phyloP scores from a whole-genome alignment of 352 stramenopile species.

The Thalassiosira hispida region DNA sequence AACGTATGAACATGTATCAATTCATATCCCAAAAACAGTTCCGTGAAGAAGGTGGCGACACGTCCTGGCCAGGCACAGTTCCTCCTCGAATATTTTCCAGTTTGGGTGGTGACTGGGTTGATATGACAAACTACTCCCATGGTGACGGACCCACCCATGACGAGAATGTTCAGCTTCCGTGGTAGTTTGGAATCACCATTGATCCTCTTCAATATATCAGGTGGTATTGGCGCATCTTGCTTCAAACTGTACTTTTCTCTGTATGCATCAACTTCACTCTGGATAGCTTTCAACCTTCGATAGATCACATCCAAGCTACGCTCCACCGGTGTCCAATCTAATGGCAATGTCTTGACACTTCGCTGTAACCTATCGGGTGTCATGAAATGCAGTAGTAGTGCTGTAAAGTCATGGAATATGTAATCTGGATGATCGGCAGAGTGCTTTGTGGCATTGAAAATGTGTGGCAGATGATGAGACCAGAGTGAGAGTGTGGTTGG shows the following conservation, averaged over 20 bases:
- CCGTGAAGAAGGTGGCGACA: constrained; percentile 56
- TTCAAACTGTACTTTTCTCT: constrained; percentile 7
- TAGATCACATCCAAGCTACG: constrained; percentile 35
- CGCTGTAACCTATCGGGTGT: constrained; percentile 50
- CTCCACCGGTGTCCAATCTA: constrained; percentile 51
- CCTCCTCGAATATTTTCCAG: constrained; percentile 33
- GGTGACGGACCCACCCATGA: constrained; percentile 75
- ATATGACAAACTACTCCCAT: constrained; percentile 72
- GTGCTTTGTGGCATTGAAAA: constrained; percentile 45
- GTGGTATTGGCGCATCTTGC: not conserved
- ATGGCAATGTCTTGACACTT: constrained; percentile 46
- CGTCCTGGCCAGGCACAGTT: constrained; percentile 68
- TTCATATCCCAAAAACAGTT: constrained; percentile 38
- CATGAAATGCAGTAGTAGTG: constrained; percentile 27
- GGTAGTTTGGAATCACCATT: constrained; percentile 40
- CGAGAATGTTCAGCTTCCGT: constrained; percentile 67
- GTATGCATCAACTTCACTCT: constrained; percentile 25
- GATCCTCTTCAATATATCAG: constrained; percentile 33
- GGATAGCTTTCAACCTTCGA: constrained; percentile 31
- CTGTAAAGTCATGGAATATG: constrained; percentile 43
- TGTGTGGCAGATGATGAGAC: constrained; percentile 30
- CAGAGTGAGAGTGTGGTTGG: constrained; percentile 48
- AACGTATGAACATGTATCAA: constrained; percentile 62
- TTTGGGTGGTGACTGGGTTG: constrained; percentile 49
- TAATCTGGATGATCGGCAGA: constrained; percentile 9